Evolutionary conservation across 1,284 basidiomycete genomes (phyloP).

Genomic region (Marasmius fiardii): DNA sequence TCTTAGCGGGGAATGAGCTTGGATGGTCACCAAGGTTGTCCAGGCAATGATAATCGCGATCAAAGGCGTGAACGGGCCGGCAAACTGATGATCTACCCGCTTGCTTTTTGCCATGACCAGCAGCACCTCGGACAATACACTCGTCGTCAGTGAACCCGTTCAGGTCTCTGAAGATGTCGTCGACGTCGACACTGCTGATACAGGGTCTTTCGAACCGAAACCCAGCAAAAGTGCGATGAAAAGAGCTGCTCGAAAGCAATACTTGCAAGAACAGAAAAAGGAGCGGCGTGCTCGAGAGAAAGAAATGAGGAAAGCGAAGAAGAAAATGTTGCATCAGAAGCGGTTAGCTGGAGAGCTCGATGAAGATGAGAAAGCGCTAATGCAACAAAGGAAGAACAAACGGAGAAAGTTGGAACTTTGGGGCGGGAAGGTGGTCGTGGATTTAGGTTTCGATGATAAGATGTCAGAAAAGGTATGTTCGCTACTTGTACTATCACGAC

Average conservation of each 20-base stretch:
- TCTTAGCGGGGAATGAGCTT: slow-evolving; percentile 12
- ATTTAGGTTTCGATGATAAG: slow-evolving; percentile 91
- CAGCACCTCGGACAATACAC: slow-evolving; percentile 10
- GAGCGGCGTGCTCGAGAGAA: slow-evolving; percentile 77
- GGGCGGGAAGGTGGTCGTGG: slow-evolving; percentile 78
- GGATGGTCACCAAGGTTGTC: background rate
- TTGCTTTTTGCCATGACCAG: background rate
- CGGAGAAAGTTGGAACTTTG: slow-evolving; percentile 47
- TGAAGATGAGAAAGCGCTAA: slow-evolving; percentile 39
- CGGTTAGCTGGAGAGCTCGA: slow-evolving; percentile 52
- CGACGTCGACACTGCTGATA: slow-evolving; percentile 18
- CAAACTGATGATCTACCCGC: background rate
- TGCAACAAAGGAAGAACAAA: slow-evolving; percentile 41
- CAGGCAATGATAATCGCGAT: background rate
- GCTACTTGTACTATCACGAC: background rate
- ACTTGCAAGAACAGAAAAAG: slow-evolving; percentile 64
- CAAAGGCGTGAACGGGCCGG: background rate
- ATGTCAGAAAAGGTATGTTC: slow-evolving; percentile 88
- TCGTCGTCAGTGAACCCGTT: slow-evolving; percentile 17
- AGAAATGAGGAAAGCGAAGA: slow-evolving; percentile 67
- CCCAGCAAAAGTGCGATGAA: slow-evolving; percentile 83
- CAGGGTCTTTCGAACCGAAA: background rate
- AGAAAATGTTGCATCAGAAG: slow-evolving; percentile 50
- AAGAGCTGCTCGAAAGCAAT: slow-evolving; percentile 67
- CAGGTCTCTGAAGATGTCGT: slow-evolving; percentile 3